Evolutionary conservation across 2,329 filamentous ascomycete species (phyloP).

Genomic region (Colletotrichum somersetense): DNA sequence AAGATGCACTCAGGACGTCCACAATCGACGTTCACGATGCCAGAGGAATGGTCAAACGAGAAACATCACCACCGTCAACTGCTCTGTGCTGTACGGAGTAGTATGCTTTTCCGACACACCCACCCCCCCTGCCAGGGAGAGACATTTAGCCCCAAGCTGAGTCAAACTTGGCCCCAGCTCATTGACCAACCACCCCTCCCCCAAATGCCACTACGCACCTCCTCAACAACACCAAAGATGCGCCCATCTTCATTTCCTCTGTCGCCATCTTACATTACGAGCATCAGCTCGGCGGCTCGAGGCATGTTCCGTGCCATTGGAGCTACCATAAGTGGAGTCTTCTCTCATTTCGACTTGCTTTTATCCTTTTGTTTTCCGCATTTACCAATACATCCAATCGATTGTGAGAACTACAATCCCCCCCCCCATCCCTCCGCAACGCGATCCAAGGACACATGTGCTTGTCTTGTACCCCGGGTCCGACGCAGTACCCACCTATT

Average conservation of each 20-base stretch:
- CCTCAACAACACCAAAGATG: not conserved
- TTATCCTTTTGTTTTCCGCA: not conserved
- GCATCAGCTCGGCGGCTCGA: slow-evolving; percentile 23
- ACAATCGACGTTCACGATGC: slow-evolving; percentile 3
- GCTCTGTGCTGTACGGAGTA: not conserved
- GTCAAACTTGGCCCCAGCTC: not conserved
- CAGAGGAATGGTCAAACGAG: not conserved
- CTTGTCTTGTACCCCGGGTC: slow-evolving; percentile 16
- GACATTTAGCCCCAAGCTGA: not conserved
- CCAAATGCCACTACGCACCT: too few species aligned
- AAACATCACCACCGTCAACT: not conserved
- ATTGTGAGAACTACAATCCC: not conserved
- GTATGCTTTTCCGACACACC: not conserved
- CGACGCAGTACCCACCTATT: not conserved
- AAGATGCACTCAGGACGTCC: not conserved
- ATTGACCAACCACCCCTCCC: not conserved
- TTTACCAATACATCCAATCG: not conserved
- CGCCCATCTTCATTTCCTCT: slow-evolving; percentile 29
- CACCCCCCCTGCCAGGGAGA: not conserved
- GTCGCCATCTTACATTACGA: slow-evolving; percentile 13
- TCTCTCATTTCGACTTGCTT: not conserved
- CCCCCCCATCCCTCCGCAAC: slow-evolving; percentile 8
- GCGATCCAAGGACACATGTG: slow-evolving; percentile 21
- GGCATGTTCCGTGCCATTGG: slow-evolving; percentile 15
- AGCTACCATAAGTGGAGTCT: not conserved